Conservation (phyloP, 495 filamentous ascomycete species). For the Penicillium canariense region DNA sequence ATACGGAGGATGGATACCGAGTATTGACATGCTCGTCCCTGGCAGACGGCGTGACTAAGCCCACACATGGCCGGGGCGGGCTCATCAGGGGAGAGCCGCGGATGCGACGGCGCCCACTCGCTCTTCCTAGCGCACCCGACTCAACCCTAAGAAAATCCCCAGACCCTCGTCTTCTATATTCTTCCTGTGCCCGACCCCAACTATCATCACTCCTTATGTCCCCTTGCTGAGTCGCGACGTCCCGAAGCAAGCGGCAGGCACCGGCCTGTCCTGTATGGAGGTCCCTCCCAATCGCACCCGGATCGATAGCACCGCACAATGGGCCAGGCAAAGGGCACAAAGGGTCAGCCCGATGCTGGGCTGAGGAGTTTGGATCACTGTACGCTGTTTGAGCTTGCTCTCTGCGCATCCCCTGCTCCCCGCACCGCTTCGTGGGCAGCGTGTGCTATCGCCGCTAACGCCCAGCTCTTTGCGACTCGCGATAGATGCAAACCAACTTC, state of each 20-base stretch:
- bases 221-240: constrained; percentile 12
- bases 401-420: background rate
- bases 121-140: background rate
- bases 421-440: background rate
- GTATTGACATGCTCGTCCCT: background rate
- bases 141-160: constrained; percentile 1
- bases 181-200: background rate
- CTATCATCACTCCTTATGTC: constrained; percentile 12
- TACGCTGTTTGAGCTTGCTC: constrained; percentile 37
- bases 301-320: constrained; percentile 33
- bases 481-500: constrained; percentile 77
- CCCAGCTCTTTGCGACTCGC: constrained; percentile 2
- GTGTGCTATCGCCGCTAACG: constrained; percentile 6
- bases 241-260: constrained; percentile 22
- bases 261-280: constrained; percentile 29
- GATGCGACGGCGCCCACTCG: constrained; percentile 12
- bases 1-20: background rate
- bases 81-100: constrained; percentile 22
- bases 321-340: constrained; percentile 27
- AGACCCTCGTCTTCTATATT: background rate
- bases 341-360: constrained; percentile 63
- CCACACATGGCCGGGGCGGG: constrained; percentile 17
- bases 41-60: constrained; percentile 22
- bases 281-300: constrained; percentile 16
- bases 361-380: constrained; percentile 73